phyloP scores from a whole-genome alignment of 371 early-diverging fungal species.

The Chytridiales sp. region DNA sequence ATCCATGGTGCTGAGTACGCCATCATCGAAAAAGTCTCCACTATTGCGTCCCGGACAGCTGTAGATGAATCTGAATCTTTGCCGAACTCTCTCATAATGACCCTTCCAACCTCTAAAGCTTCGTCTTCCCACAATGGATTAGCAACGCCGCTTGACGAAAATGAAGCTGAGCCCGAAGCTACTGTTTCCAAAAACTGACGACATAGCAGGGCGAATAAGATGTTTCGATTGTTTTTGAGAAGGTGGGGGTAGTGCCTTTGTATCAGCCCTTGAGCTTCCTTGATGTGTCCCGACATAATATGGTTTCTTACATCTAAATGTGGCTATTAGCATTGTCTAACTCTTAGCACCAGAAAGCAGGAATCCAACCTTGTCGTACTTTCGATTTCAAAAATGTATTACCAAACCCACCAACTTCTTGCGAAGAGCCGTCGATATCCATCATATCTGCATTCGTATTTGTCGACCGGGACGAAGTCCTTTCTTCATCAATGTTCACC shows the following conservation, averaged over 20 bases:
- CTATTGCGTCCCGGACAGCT: background rate
- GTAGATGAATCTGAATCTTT: constrained; percentile 40
- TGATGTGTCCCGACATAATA: constrained; percentile 70
- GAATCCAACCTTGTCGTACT: background rate
- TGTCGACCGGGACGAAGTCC: too few relatives aligned
- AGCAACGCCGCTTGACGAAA: constrained; percentile 19
- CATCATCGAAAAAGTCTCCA: constrained; percentile 70
- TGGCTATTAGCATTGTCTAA: background rate
- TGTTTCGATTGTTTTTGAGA: constrained; percentile 54
- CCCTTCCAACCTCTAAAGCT: constrained; percentile 70
- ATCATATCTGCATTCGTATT: constrained; percentile 1
- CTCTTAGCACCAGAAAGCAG: background rate
- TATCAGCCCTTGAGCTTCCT: constrained; percentile 62
- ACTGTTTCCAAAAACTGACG: constrained; percentile 84
- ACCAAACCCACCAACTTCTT: background rate
- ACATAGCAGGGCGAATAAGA: constrained; percentile 74
- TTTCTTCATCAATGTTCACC: constrained; percentile 12
- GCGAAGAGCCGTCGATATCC: background rate
- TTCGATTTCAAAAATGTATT: background rate
- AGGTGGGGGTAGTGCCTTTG: constrained; percentile 63
- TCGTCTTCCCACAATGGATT: constrained; percentile 37
- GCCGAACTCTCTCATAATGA: constrained; percentile 68
- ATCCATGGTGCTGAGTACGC: constrained; percentile 68
- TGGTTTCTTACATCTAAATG: constrained; percentile 60
- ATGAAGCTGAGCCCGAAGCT: background rate